Evolutionary conservation across 2,329 filamentous ascomycete genomes (phyloP), one percentile per base, ranked within the genome.

Genomic region (Aspergillus oerlinghausenensis): DNA sequence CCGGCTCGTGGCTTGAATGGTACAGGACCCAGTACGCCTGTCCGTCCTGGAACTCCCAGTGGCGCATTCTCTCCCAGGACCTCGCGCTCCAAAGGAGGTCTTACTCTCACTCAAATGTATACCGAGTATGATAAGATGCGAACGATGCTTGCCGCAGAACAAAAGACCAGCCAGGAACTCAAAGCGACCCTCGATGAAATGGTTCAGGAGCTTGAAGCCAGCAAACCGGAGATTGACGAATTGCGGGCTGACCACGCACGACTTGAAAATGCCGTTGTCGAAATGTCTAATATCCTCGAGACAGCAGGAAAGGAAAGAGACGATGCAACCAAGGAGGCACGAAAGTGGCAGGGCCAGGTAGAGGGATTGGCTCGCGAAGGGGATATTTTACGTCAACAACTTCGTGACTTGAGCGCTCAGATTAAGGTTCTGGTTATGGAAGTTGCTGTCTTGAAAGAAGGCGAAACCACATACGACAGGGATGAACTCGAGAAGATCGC

Each of bases 391-490:
- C 88, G 88, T 52, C 89, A 92, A 62, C 92, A 97, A 70, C 80
- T 97, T 8, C 88, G 93, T 35, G 94, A 97, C 72, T 82, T 96
- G 21, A 92, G 92, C 66, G 87, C 89, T 1, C 92, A 99, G 73
- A 85, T 97, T 61, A 95, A 96, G 72, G 87, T 96, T 69, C 82
- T 99, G 5, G 82, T 97, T 4, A 89, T 95, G 73, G 93, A 96
- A 72, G 82, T 92, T 56, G 88, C 95, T 67, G 86, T 90, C 21
- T 57, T 73, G 55, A 85, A 87, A 54, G 89, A 96, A 66, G 88
- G 90, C 72, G 93, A 92, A 25, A 75, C 88, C 49, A 86, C 88
- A 0, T 87, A 90, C 59, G 90, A 96, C 63, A 84, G 85, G 23
- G 79, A 85, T 49, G 88, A 91, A 58, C 82, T 96, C 40, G 86